Evolutionary conservation across 2,329 filamentous ascomycete genomes (phyloP).

Genomic region (Pleoardoris graminearum): DNA sequence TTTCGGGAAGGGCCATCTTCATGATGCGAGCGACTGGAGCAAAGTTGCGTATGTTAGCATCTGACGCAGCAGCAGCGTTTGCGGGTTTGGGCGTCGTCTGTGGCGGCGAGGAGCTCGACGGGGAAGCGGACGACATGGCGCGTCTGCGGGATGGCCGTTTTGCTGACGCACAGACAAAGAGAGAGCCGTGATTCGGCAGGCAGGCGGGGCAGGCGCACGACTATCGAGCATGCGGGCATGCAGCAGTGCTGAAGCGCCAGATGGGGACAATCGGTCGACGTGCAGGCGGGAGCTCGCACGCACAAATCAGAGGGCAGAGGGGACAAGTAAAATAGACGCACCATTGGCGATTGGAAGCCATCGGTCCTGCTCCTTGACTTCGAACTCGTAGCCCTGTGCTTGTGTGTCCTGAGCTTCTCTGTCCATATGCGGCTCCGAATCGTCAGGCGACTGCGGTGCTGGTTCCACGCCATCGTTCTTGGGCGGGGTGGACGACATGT

Average conservation of each 20-base stretch:
- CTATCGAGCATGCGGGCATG: conserved; percentile 48
- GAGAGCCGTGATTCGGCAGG: conserved; percentile 51
- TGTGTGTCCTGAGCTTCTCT: conserved; percentile 77
- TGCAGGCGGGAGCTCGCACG: conserved; percentile 38
- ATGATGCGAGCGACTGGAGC: conserved; percentile 97
- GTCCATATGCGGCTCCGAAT: conserved; percentile 89
- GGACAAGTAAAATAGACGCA: conserved; percentile 63
- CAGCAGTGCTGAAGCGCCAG: no score
- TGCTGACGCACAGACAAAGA: conserved; percentile 31
- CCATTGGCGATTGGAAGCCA: conserved; percentile 99
- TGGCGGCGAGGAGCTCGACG: conserved; percentile 43
- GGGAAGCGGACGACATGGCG: conserved; percentile 52
- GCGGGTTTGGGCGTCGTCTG: conserved; percentile 30
- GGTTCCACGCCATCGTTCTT: conserved; percentile 88
- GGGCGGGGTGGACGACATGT: conserved; percentile 89
- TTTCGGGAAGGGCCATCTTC: conserved; percentile 96
- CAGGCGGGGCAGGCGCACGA: conserved; percentile 53
- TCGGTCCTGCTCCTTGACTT: conserved; percentile 99
- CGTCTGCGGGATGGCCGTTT: conserved; percentile 47
- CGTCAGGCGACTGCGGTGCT: conserved; percentile 88
- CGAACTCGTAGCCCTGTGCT: conserved; percentile 84
- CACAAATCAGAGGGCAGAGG: conserved; percentile 44
- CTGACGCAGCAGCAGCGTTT: conserved; percentile 55
- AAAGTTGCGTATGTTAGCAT: conserved; percentile 95
- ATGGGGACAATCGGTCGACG: conserved; percentile 49